Percentiles rank a stretch among this genome's conserved stretches.
These are phyloP conservation scores for Beauveria asiatica DNA, from an alignment of 2,329 filamentous ascomycete genomes.

Conservation along the genomic window DNA sequence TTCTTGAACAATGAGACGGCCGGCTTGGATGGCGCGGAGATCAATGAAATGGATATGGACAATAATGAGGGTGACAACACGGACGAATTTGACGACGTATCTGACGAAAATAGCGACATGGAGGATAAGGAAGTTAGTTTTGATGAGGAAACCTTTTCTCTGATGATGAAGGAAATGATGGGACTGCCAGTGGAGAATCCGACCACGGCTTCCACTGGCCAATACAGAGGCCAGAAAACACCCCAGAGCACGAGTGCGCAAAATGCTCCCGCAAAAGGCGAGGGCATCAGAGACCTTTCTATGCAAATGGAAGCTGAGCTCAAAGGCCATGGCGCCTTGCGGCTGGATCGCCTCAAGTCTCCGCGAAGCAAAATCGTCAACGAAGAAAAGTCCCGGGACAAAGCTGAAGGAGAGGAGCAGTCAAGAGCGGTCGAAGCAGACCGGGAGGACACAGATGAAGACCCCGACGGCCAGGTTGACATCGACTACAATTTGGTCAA, in stretches of 20 bases:
- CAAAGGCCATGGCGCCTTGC: constrained; percentile 57
- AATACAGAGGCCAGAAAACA: background rate
- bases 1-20: constrained; percentile 83
- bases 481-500: constrained; percentile 82
- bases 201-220: background rate
- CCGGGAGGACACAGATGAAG: constrained; percentile 40
- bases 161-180: constrained; percentile 91
- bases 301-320: constrained; percentile 66
- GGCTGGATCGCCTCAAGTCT: constrained; percentile 33
- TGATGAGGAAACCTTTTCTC: constrained; percentile 74
- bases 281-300: constrained; percentile 57
- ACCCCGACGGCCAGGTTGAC: constrained; percentile 53
- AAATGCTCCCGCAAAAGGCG: constrained; percentile 34
- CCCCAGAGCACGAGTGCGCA: background rate
- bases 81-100: constrained; percentile 36
- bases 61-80: constrained; percentile 43
- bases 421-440: constrained; percentile 14
- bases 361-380: constrained; percentile 20
- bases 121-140: constrained; percentile 73
- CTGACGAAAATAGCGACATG: constrained; percentile 49
- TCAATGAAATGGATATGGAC: constrained; percentile 63
- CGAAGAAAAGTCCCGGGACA: background rate
- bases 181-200: constrained; percentile 40
- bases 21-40: constrained; percentile 67
- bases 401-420: constrained; percentile 14